These are phyloP conservation scores for Pestalotiopsis sp. DNA, from an alignment of 2,329 filamentous ascomycete genomes.

Conservation along the genomic window DNA sequence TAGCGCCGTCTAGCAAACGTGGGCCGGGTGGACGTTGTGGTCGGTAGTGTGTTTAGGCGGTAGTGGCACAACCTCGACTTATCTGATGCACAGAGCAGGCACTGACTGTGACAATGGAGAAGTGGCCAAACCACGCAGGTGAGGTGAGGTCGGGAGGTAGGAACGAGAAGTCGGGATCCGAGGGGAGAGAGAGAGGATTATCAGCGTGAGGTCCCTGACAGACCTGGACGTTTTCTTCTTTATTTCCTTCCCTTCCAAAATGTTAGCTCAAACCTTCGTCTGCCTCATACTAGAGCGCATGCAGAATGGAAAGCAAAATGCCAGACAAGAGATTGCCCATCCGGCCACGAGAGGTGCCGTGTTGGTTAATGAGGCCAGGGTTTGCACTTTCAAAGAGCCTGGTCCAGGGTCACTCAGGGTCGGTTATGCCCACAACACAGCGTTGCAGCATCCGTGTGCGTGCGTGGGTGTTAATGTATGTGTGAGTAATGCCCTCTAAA, in stretches of 20 bases:
- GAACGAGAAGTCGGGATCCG: background rate
- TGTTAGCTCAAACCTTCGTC: background rate
- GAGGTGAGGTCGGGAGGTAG: background rate
- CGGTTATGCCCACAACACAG: background rate
- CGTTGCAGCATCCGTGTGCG: background rate
- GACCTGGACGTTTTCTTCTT: background rate
- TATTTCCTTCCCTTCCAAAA: background rate
- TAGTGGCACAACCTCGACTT: background rate
- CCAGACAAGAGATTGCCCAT: background rate
- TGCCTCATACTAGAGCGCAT: background rate
- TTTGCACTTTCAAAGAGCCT: background rate
- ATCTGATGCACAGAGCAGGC: background rate
- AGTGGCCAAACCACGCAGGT: background rate
- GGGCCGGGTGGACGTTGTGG: background rate
- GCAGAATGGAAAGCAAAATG: background rate
- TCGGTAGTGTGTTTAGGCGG: background rate
- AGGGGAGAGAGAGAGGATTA: background rate
- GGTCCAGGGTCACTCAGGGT: background rate
- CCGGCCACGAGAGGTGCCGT: background rate
- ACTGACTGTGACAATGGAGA: background rate
- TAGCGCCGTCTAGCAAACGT: slow-evolving; percentile 5
- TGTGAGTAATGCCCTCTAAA: background rate
- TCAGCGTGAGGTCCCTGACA: background rate
- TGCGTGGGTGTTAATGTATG: background rate
- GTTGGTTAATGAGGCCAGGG: background rate